These are phyloP conservation scores for Melianthus villosus DNA, from an alignment of 441 rosid species.

Conservation along the genomic window DNA sequence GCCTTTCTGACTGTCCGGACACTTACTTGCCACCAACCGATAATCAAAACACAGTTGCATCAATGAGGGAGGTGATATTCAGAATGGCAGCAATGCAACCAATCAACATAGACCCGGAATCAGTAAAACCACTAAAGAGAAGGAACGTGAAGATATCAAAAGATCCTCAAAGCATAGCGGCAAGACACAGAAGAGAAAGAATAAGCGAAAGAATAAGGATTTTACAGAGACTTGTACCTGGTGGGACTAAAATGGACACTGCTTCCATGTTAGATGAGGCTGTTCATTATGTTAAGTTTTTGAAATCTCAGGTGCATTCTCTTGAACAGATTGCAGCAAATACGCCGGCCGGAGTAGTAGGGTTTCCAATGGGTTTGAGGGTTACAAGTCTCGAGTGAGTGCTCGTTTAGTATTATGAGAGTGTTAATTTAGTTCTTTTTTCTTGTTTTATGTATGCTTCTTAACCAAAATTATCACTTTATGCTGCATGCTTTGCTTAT, in stretches of 20 bases:
- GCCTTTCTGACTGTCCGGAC: too few relatives aligned
- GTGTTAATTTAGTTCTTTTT: too few relatives aligned
- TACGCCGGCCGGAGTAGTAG: too few relatives aligned
- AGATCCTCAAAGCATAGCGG: slow-evolving; percentile 4
- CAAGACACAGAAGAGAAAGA: slow-evolving; percentile 1
- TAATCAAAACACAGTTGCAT: background rate
- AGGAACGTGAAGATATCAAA: slow-evolving; percentile 1
- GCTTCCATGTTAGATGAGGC: slow-evolving; percentile 5
- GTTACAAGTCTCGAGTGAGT: too few relatives aligned
- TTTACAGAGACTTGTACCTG: slow-evolving; percentile 1
- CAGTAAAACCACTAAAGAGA: background rate
- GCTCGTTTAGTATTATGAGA: too few relatives aligned
- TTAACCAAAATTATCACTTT: too few relatives aligned
- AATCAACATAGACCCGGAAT: slow-evolving; percentile 1
- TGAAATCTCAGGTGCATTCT: slow-evolving; percentile 1
- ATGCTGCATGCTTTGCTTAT: too few relatives aligned
- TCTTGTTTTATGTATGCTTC: too few relatives aligned
- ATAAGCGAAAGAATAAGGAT: background rate
- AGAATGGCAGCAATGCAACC: slow-evolving; percentile 4
- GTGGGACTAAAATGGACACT: slow-evolving; percentile 4
- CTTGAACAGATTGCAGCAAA: background rate
- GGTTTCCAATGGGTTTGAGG: too few relatives aligned
- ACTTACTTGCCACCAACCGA: background rate
- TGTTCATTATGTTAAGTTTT: slow-evolving; percentile 1
- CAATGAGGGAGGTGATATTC: slow-evolving; percentile 1